A percentile compares a stretch with the other conserved stretches of the same genome.
Conservation (phyloP, 2,329 filamentous ascomycete species). For the Chaetomiaceae sp. region DNA sequence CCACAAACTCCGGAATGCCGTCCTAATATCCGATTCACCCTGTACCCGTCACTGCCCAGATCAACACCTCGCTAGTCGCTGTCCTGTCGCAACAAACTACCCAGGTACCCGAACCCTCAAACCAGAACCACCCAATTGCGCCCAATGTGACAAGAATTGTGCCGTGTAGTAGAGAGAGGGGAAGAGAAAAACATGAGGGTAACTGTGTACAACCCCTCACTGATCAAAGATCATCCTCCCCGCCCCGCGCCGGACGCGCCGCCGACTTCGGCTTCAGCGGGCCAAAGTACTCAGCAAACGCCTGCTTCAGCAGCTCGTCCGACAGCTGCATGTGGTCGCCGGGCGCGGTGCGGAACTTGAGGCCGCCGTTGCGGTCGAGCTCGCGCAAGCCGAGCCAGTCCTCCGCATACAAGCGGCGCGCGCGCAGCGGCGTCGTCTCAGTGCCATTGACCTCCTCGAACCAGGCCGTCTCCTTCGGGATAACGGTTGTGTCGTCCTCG, state of each 20-base stretch:
- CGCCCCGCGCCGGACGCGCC: constrained; percentile 6
- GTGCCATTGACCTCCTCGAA: constrained; percentile 80
- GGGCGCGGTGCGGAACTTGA: constrained; percentile 66
- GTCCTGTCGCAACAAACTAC: neutral
- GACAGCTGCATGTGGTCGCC: constrained; percentile 80
- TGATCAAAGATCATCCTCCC: constrained; percentile 21
- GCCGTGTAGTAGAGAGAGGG: too few species aligned
- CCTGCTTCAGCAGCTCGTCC: constrained; percentile 57
- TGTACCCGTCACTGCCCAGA: neutral
- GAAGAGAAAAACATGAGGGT: neutral
- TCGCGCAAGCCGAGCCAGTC: constrained; percentile 86
- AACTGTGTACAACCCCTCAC: constrained; percentile 8
- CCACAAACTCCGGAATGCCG: constrained; percentile 4
- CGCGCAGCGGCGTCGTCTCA: constrained; percentile 58
- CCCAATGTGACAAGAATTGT: constrained; percentile 1
- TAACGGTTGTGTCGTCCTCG: constrained; percentile 73
- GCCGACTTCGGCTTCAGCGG: constrained; percentile 32
- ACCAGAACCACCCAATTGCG: constrained; percentile 2
- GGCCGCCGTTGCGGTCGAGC: constrained; percentile 70
- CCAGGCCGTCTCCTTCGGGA: constrained; percentile 87
- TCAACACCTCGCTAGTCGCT: neutral
- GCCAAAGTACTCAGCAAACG: constrained; percentile 63
- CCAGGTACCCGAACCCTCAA: neutral
- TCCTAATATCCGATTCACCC: neutral
- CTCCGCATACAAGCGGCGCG: constrained; percentile 71